Conservation (phyloP, 164 flowering plant genomes). For the Magnolia sinica region DNA sequence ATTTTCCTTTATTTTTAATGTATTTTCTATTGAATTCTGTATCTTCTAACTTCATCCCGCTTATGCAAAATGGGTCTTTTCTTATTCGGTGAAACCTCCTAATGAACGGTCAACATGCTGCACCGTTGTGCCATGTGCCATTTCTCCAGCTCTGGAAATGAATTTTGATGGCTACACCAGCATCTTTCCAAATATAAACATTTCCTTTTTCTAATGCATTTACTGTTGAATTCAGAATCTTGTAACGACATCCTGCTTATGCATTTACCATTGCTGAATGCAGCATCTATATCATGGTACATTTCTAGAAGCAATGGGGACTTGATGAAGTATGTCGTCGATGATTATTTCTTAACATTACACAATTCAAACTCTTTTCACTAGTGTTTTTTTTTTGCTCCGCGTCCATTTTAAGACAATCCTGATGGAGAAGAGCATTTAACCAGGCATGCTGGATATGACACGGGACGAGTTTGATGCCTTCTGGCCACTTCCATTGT, state of each 20-base stretch:
- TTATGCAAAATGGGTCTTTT: neutral
- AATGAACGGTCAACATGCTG: neutral
- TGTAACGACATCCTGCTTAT: neutral
- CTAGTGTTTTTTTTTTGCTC: neutral
- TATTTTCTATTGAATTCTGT: neutral
- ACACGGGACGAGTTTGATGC: neutral
- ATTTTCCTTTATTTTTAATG: neutral
- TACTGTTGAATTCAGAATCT: neutral
- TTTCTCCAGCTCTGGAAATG: neutral
- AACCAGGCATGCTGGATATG: neutral
- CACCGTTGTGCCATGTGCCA: neutral
- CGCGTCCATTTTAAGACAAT: neutral
- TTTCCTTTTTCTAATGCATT: neutral
- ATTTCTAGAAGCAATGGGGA: conserved; percentile 26
- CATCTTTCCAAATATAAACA: neutral
- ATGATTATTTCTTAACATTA: conserved; percentile 47
- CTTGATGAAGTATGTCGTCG: conserved; percentile 37
- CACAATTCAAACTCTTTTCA: conserved; percentile 32
- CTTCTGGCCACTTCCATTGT: neutral
- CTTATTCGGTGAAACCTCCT: no score
- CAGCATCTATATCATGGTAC: conserved; percentile 66
- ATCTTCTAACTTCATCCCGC: neutral
- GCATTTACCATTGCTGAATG: conserved; percentile 3
- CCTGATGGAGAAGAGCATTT: neutral
- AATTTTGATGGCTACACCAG: neutral